Conservation (phyloP, 352 stramenopile genomes). For the Phytophthora sansomeana region DNA sequence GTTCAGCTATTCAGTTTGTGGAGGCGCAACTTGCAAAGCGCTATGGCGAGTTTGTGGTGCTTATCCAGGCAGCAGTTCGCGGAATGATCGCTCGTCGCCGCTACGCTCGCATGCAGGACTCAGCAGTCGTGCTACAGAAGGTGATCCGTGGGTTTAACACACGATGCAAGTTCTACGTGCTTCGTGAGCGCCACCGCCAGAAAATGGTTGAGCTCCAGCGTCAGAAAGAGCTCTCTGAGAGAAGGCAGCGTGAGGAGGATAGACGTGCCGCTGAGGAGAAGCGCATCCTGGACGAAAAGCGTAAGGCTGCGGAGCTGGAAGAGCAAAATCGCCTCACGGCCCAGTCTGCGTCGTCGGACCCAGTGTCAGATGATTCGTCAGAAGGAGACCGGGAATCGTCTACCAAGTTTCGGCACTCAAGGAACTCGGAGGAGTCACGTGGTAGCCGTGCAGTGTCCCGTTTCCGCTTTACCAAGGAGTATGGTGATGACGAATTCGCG, state of each 20-base stretch:
- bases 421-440: constrained; percentile 28
- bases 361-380: constrained; percentile 77
- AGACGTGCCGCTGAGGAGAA: constrained; percentile 35
- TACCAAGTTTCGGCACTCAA: constrained; percentile 29
- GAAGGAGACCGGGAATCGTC: constrained; percentile 60
- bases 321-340: constrained; percentile 70
- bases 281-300: constrained; percentile 52
- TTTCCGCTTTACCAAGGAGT: constrained; percentile 89
- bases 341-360: constrained; percentile 68
- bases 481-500: constrained; percentile 56
- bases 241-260: constrained; percentile 44
- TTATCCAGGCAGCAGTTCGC: constrained; percentile 81
- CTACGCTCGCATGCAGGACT: constrained; percentile 59
- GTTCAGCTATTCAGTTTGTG: constrained; percentile 86
- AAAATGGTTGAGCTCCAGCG: constrained; percentile 50
- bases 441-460: constrained; percentile 59
- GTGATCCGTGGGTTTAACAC: constrained; percentile 75
- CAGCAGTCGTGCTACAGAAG: constrained; percentile 59
- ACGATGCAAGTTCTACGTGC: constrained; percentile 58
- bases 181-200: constrained; percentile 57
- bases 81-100: constrained; percentile 58
- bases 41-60: constrained; percentile 87
- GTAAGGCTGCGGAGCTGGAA: constrained; percentile 56
- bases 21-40: constrained; percentile 87
- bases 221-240: constrained; percentile 52